phyloP scores from a whole-genome alignment of 176 grass and related monocot genomes.

The Eleusine indica region DNA sequence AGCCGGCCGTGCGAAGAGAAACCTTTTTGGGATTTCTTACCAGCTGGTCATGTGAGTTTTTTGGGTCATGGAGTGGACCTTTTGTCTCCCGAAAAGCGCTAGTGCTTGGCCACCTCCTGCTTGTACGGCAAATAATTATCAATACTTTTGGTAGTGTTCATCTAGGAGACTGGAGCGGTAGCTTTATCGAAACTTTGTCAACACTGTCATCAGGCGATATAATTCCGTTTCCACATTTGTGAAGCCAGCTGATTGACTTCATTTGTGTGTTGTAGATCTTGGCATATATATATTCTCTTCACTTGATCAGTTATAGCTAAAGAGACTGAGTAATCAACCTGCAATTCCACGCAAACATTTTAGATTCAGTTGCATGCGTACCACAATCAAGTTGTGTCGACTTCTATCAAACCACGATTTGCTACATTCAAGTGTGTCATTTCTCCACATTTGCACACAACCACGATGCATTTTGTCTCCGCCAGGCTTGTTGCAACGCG shows the following conservation, averaged over 20 bases:
- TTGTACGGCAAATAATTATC: conserved; percentile 37
- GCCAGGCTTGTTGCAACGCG: background rate
- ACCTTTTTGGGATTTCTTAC: conserved; percentile 18
- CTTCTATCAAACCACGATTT: too few species aligned
- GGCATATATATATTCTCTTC: background rate
- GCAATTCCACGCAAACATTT: background rate
- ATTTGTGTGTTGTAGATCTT: too few species aligned
- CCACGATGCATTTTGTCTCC: background rate
- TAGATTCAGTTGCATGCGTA: background rate
- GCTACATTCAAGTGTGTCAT: conserved; percentile 20
- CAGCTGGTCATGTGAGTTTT: background rate
- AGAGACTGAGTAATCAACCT: background rate
- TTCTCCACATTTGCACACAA: conserved; percentile 45
- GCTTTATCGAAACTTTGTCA: conserved; percentile 22
- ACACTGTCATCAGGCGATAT: background rate
- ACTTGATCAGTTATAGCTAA: background rate
- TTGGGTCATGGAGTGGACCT: conserved; percentile 22
- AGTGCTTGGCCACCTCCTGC: conserved; percentile 29
- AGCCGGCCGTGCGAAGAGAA: conserved; percentile 21
- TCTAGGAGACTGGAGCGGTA: background rate
- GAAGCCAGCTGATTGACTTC: background rate
- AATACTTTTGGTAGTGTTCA: conserved; percentile 3
- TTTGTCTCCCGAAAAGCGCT: conserved; percentile 37
- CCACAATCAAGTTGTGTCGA: background rate
- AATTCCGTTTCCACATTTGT: background rate